Conservation (phyloP, 148 eudicot species). For the Persicaria tinctoria region DNA sequence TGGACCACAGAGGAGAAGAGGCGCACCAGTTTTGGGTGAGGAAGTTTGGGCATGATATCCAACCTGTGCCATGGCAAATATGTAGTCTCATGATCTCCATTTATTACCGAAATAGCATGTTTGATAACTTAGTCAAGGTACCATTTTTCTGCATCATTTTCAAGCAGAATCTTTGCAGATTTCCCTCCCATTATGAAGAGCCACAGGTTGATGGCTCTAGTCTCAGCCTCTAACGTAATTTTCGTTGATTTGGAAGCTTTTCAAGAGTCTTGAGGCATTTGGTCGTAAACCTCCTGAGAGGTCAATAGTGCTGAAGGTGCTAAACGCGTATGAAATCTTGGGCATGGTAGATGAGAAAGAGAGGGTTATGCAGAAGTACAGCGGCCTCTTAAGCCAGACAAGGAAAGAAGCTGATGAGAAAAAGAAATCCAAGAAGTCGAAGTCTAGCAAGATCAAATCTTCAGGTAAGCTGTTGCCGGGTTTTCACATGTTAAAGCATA, state of each 20-base stretch:
- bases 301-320: slow-evolving; percentile 64
- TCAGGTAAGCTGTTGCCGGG: slow-evolving; percentile 17
- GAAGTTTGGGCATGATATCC: slow-evolving; percentile 73
- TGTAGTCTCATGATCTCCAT: slow-evolving; percentile 75
- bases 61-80: slow-evolving; percentile 77
- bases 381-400: slow-evolving; percentile 33
- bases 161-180: not conserved
- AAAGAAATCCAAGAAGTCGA: slow-evolving; percentile 23
- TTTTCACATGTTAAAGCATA: not conserved
- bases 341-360: slow-evolving; percentile 60
- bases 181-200: not conserved
- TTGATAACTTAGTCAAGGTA: slow-evolving; percentile 60
- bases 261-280: slow-evolving; percentile 68
- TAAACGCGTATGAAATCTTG: slow-evolving; percentile 70
- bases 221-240: not conserved
- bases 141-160: not conserved
- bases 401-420: slow-evolving; percentile 15
- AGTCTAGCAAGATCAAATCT: slow-evolving; percentile 20
- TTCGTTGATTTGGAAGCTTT: slow-evolving; percentile 31
- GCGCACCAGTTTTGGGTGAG: slow-evolving; percentile 80
- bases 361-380: slow-evolving; percentile 61
- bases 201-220: not conserved
- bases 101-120: slow-evolving; percentile 73
- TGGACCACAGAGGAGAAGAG: slow-evolving; percentile 76
- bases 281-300: slow-evolving; percentile 75